Evolutionary conservation across 1,284 basidiomycete genomes (phyloP), one percentile per base, ranked within the genome.

Genomic region (Cutaneotrichosporon dermatis): DNA sequence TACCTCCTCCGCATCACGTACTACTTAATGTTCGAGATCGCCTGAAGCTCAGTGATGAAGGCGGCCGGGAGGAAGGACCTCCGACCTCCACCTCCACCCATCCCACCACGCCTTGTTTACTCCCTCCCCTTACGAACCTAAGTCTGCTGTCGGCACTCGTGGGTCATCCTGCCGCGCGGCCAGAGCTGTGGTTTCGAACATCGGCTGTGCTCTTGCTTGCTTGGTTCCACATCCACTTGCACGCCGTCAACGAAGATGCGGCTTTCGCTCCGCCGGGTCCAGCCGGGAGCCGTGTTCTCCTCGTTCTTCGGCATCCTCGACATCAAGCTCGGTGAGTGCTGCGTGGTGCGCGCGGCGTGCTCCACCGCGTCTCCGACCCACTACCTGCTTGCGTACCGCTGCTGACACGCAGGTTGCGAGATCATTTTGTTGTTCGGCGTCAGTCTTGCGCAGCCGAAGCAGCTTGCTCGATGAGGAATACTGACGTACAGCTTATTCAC

Each of bases 371-470:
- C n/a, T 4, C 40, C 40, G 40, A 15, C 33, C 44, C 13, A 36
- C 34, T 25, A 25, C 25, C 25, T 25, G 25, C 25, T 25, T 25
- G 25, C 34, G 10, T 43, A 44, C 13, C 15, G 7, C 4, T 13
- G 35, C 52, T 54, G 15, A 40, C 13, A 7, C 4, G 25, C 65
- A 81, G 81, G 81, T 54, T 91, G 90, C 60, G 88, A 85, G 55
- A 83, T 95, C 62, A 86, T 88, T 61, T 82, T 94, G 13, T 82
- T 94, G 55, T 95, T 96, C 68, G 90, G 88, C 33, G 89, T 94
- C 64, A 62, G 87, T 81, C 10, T 25, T 25, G 25, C 15, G 15
- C 13, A 43, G 6, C 42, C 42, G 6, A 12, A 6, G 13, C 42
- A 25, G 25, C 8, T 13, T 46, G 13, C 46, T 10, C 45, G 4